phyloP scores from a whole-genome alignment of 805 yeast species.

The Hanseniaspora hatyaiensis region DNA sequence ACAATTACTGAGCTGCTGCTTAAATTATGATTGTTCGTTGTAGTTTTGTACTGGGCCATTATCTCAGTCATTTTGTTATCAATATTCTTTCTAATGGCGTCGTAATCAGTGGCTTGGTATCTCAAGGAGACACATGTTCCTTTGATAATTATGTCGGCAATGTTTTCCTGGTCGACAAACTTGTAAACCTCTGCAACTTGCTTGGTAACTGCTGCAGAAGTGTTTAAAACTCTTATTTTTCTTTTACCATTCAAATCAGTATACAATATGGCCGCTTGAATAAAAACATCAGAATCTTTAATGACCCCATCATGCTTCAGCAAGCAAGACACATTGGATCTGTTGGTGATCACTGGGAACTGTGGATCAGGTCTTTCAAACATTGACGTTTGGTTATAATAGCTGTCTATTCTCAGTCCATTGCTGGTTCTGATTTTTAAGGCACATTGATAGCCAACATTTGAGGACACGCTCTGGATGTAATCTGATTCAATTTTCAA shows the following conservation, averaged over 20 bases:
- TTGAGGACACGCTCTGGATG: slow-evolving; percentile 38
- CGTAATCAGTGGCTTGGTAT: slow-evolving; percentile 33
- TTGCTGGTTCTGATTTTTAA: slow-evolving; percentile 76
- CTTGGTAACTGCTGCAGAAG: slow-evolving; percentile 69
- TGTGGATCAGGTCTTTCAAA: slow-evolving; percentile 44
- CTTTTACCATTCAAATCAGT: slow-evolving; percentile 67
- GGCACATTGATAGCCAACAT: slow-evolving; percentile 67
- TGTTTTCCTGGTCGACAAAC: slow-evolving; percentile 66
- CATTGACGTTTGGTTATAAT: slow-evolving; percentile 50
- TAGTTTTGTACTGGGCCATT: slow-evolving; percentile 45
- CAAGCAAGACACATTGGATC: slow-evolving; percentile 56
- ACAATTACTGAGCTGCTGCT: slow-evolving; percentile 49
- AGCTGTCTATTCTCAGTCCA: slow-evolving; percentile 69
- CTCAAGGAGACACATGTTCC: slow-evolving; percentile 29
- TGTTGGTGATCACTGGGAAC: slow-evolving; percentile 49
- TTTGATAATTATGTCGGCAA: slow-evolving; percentile 42
- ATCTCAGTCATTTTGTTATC: slow-evolving; percentile 44
- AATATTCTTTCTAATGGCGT: slow-evolving; percentile 42
- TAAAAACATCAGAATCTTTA: slow-evolving; percentile 54
- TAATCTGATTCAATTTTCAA: slow-evolving; percentile 50
- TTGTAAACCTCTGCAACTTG: slow-evolving; percentile 61
- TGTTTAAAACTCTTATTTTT: slow-evolving; percentile 76
- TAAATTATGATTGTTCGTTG: slow-evolving; percentile 36
- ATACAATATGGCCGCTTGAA: slow-evolving; percentile 81
- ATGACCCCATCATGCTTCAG: slow-evolving; percentile 63